Base-by-base conservation (phyloP, 2,329 filamentous ascomycete species). In the Monosporascus ibericus region DNA sequence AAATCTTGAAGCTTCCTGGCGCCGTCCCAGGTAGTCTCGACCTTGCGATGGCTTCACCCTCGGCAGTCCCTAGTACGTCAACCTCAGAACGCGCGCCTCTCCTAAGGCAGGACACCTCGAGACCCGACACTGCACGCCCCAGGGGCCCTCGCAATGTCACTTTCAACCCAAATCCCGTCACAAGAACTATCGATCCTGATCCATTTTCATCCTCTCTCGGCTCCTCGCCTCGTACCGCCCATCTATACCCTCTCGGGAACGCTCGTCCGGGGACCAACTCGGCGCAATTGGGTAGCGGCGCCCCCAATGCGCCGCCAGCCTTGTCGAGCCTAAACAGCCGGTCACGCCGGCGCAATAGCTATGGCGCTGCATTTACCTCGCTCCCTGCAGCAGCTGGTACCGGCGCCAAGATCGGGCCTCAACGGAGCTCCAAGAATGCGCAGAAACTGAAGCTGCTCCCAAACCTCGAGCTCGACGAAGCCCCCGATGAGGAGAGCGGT, bases 381-480 rank as follows among this genome's bases (percentile, higher is more conserved):
- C 68, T 79, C 5, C 69, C 71, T 37, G 65, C 71, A 7, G 64
- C 70, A 14, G 60, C 65, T 27, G 58, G 55, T 6, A 64, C 64
- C 34, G 55, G 67, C 2, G 71, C 80, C 49, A 96, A 97, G 72
- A 90, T 96, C 53, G 94, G 94, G 2, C 92, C 94, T 0, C 94
- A 99, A 69, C 79, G 94, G 69, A 97, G 91, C 52, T 95, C 92
- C 24, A 95, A 96, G 71, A 96, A 89, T 58, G 90, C 90, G 2
- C 91, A 97, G 75, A 99, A 99, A 74, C 79, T 99, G 55, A 99
- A 99, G 74, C 80, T 99, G n/a, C 76, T 99, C 17, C 94, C 94
- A 1, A 94, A 94, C 65, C 91, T 92, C 0, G 89, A 95, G 54
- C 79, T 90, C 44, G 89, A 82, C 25, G 89, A 92, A 44, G 84